Base-by-base conservation (phyloP, 2,329 filamentous ascomycete species). In the Fusarium sp. region DNA sequence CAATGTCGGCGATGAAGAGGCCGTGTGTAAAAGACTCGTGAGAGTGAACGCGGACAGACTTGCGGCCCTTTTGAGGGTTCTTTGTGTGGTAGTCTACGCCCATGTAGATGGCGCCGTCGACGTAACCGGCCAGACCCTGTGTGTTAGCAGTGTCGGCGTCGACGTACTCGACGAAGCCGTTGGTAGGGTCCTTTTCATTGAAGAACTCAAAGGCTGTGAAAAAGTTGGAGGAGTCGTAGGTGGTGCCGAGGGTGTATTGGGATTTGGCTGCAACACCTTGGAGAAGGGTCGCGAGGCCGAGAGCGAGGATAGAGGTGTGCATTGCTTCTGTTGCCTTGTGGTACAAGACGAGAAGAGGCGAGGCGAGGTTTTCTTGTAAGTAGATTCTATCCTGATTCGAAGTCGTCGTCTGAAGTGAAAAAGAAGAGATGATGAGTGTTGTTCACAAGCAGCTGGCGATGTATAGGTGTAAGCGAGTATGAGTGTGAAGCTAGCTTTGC, bases 81-180 rank as follows among this genome's bases (percentile, higher is more conserved):
- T 74, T 64, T 25, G 86, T 89, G 50, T 74, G 81, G 70, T 82
- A 76, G 74, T 93, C 90, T 36, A 90, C 87, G 39, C 90, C 90
- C 51, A 93, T 83, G 72, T 88, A 90, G 67, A 92, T 78, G 56
- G 79, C 80, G 50, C 79, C 77, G 51, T 82, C 77, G 45, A 79
- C 73, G 62, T 80, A 84, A 59, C 82, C 83, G 60, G 88, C 86
- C 9, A 93, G 80, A 14, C 82, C 81, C 33, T 76, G 72, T n/a
- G 72, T 70, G 56, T 83, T 82, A 51, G 91, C 90, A 2, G 81
- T 83, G n/a, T 72, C 54, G 46, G 82, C 79, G 63, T 84, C 78
- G 49, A 87, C 82, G 69, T 93, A 95, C 57, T 84, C 76, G 66
- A 95, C 91, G 68, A 87, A 92, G 29, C 91, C 92, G 61, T 87